Percentiles rank a stretch among this genome's conserved stretches.
Conservation (phyloP, 164 flowering plant genomes). For the Berberis vulgaris region DNA sequence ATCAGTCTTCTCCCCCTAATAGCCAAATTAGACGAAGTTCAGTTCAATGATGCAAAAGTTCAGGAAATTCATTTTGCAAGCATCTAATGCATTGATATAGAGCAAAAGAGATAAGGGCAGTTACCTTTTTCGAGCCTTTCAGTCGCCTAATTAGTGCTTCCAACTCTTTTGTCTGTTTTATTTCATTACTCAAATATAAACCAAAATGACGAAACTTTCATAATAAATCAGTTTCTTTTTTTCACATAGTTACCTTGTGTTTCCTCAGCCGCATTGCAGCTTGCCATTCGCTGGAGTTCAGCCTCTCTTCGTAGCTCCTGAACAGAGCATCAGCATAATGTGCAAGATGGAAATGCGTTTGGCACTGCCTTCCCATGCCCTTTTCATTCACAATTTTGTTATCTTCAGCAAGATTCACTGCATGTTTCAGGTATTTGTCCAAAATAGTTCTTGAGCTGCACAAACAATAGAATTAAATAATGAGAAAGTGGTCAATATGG, state of each 20-base stretch:
- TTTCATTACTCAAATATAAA: conserved; percentile 1
- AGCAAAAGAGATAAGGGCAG: conserved; percentile 7
- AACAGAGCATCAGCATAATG: conserved; percentile 94
- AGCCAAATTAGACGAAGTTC: conserved; percentile 6
- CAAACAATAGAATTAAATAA: conserved; percentile 12
- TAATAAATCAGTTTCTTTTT: not conserved
- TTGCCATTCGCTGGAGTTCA: conserved; percentile 88
- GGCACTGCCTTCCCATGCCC: conserved; percentile 47
- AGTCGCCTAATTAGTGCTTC: conserved; percentile 70
- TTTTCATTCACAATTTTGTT: conserved; percentile 28
- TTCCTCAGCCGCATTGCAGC: conserved; percentile 84
- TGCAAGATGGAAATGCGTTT: conserved; percentile 89
- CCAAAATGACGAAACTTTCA: not conserved
- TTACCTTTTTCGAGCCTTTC: conserved; percentile 73
- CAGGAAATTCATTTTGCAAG: not conserved
- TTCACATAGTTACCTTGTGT: conserved; percentile 64
- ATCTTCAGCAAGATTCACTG: conserved; percentile 60
- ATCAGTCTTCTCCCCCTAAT: conserved; percentile 79
- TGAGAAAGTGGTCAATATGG: conserved; percentile 2
- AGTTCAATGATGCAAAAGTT: not conserved
- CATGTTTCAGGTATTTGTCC: conserved; percentile 82
- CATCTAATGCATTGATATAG: not conserved
- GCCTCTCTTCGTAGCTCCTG: conserved; percentile 85
- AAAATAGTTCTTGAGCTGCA: conserved; percentile 89
- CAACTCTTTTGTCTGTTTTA: conserved; percentile 63